Conservation (phyloP, 2,329 filamentous ascomycete genomes). For the Ophiostoma populinum region DNA sequence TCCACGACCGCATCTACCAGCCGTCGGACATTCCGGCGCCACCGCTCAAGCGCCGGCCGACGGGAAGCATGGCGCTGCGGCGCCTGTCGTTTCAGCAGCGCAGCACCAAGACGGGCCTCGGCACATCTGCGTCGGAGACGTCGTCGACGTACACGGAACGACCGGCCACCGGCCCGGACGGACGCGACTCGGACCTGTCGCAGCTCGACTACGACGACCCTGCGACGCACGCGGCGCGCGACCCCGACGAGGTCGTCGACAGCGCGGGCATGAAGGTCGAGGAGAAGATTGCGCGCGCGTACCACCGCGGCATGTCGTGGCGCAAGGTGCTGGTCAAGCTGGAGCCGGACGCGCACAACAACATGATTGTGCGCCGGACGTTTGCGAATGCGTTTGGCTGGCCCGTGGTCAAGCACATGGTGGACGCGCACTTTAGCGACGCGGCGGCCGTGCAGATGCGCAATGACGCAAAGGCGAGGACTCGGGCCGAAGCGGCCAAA, state of each 20-base stretch:
- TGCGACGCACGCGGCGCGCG: slow-evolving; percentile 26
- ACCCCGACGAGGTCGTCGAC: slow-evolving; percentile 32
- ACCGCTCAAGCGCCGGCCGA: slow-evolving; percentile 36
- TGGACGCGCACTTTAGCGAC: slow-evolving; percentile 85
- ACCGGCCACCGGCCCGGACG: slow-evolving; percentile 14
- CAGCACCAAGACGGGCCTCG: slow-evolving; percentile 2
- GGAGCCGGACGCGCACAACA: slow-evolving; percentile 96
- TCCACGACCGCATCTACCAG: slow-evolving; percentile 91
- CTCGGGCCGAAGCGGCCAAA: background rate
- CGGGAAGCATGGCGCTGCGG: slow-evolving; percentile 18
- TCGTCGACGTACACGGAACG: slow-evolving; percentile 2
- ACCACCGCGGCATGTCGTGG: slow-evolving; percentile 84
- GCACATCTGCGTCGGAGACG: slow-evolving; percentile 9
- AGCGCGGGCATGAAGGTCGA: slow-evolving; percentile 70
- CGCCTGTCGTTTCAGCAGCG: slow-evolving; percentile 9
- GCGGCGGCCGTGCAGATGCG: slow-evolving; percentile 45
- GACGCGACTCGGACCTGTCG: slow-evolving; percentile 27
- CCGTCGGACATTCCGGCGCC: slow-evolving; percentile 82
- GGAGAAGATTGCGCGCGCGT: slow-evolving; percentile 92
- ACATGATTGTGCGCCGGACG: slow-evolving; percentile 90
- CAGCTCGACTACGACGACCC: slow-evolving; percentile 35
- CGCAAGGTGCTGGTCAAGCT: slow-evolving; percentile 90
- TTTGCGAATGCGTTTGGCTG: slow-evolving; percentile 96
- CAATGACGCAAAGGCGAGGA: slow-evolving; percentile 29
- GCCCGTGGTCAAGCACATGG: slow-evolving; percentile 89